phyloP scores from a whole-genome alignment of 495 filamentous ascomycete genomes.

The Penicillium lividum region DNA sequence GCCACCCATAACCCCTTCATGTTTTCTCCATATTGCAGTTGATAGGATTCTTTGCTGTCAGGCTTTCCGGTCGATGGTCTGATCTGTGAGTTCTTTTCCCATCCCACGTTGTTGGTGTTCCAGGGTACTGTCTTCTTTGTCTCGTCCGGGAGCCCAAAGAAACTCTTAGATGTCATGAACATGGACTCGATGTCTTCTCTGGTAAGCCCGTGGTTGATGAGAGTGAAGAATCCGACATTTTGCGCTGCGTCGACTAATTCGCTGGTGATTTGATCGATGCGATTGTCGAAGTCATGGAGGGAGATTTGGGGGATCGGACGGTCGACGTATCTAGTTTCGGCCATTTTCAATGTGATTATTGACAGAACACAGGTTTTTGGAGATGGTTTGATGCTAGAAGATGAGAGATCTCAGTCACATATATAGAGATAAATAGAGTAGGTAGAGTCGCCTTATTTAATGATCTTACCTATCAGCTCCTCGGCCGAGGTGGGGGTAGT shows the following conservation, averaged over 20 bases:
- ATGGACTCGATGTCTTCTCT: slow-evolving; percentile 51
- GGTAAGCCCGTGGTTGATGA: slow-evolving; percentile 58
- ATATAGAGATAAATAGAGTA: slow-evolving; percentile 3
- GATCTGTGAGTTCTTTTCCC: slow-evolving; percentile 63
- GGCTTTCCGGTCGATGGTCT: slow-evolving; percentile 60
- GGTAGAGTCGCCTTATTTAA: neutral
- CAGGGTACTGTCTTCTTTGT: slow-evolving; percentile 57
- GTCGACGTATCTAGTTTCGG: slow-evolving; percentile 43
- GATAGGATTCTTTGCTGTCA: slow-evolving; percentile 64
- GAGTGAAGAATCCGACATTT: slow-evolving; percentile 63
- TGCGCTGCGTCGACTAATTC: slow-evolving; percentile 59
- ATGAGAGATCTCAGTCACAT: neutral
- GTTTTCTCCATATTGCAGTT: slow-evolving; percentile 59
- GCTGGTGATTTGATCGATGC: slow-evolving; percentile 55
- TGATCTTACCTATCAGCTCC: slow-evolving; percentile 1
- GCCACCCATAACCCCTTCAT: slow-evolving; percentile 55
- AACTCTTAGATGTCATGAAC: slow-evolving; percentile 51
- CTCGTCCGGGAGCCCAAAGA: slow-evolving; percentile 57
- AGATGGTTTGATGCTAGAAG: neutral
- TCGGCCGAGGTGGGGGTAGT: slow-evolving; percentile 12
- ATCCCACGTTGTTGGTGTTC: slow-evolving; percentile 59
- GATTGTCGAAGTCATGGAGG: slow-evolving; percentile 52
- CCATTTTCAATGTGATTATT: slow-evolving; percentile 8
- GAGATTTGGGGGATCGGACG: slow-evolving; percentile 60
- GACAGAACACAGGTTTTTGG: neutral